Conservation (phyloP, 2,329 filamentous ascomycete species). For the Bipolaris victoriae region DNA sequence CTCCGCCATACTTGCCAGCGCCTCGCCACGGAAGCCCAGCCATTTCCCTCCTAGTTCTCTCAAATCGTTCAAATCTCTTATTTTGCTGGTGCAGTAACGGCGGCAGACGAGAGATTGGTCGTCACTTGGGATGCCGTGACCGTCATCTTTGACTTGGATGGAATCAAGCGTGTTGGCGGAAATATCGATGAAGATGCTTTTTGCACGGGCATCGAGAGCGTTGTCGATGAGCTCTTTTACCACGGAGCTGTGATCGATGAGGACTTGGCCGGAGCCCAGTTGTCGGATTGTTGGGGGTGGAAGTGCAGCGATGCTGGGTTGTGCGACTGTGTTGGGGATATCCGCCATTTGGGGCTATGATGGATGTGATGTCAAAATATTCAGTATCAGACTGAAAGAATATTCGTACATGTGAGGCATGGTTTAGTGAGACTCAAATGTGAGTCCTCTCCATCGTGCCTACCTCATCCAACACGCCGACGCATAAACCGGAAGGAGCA, state of each 20-base stretch:
- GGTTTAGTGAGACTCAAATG: not conserved
- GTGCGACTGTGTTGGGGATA: not conserved
- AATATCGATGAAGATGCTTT: conserved; percentile 68
- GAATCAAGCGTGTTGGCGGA: conserved; percentile 70
- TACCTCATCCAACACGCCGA: conserved; percentile 20
- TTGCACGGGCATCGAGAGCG: conserved; percentile 73
- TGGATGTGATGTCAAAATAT: not conserved
- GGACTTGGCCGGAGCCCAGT: conserved; percentile 66
- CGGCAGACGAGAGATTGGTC: conserved; percentile 69
- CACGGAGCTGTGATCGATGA: conserved; percentile 65
- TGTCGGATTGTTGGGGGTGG: conserved; percentile 56
- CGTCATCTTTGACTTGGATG: conserved; percentile 70
- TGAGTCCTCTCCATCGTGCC: conserved; percentile 25
- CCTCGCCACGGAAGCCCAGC: conserved; percentile 79
- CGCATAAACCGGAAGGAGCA: conserved; percentile 19
- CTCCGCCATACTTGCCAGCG: conserved; percentile 69
- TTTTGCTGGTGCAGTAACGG: conserved; percentile 76
- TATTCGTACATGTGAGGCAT: conserved; percentile 5
- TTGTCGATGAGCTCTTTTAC: conserved; percentile 83
- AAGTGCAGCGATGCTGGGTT: conserved; percentile 49
- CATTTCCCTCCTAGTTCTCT: conserved; percentile 61
- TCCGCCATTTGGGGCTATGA: conserved; percentile 20
- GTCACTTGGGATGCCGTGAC: conserved; percentile 68
- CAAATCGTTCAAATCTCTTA: conserved; percentile 68
- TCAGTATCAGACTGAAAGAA: not conserved